phyloP scores from a whole-genome alignment of 495 filamentous ascomycete species.

The Terfezia boudieri region DNA sequence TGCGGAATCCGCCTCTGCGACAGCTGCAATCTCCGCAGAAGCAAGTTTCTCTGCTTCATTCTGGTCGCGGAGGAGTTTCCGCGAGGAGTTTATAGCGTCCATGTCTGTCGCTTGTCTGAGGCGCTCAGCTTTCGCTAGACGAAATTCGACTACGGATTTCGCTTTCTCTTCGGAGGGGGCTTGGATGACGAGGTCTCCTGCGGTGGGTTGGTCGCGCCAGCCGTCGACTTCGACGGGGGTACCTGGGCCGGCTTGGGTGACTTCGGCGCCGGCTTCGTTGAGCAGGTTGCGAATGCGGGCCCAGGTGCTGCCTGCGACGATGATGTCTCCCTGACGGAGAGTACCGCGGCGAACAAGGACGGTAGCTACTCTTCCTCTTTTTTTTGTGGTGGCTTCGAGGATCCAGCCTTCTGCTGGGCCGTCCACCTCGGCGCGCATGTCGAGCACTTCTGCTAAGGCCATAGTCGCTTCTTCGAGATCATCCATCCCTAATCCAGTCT shows the following conservation, averaged over 20 bases:
- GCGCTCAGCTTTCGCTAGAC: constrained; percentile 40
- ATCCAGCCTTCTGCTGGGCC: constrained; percentile 83
- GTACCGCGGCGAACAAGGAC: constrained; percentile 76
- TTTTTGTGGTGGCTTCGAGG: constrained; percentile 77
- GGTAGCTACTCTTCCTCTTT: constrained; percentile 67
- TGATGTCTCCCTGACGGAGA: constrained; percentile 51
- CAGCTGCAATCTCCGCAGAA: constrained; percentile 1
- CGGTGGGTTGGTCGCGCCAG: constrained; percentile 78
- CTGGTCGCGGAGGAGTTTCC: constrained; percentile 27
- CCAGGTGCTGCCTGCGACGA: constrained; percentile 76
- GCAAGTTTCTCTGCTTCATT: constrained; percentile 23
- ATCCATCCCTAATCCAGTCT: constrained; percentile 77
- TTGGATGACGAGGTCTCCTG: constrained; percentile 73
- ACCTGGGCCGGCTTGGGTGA: constrained; percentile 61
- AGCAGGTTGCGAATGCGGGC: constrained; percentile 57
- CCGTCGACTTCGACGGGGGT: constrained; percentile 81
- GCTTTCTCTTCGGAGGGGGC: constrained; percentile 56
- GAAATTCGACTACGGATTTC: constrained; percentile 56
- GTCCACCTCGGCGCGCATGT: constrained; percentile 57
- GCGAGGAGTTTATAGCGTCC: constrained; percentile 50
- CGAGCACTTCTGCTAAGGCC: constrained; percentile 65
- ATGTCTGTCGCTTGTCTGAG: constrained; percentile 36
- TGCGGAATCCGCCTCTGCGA: constrained; percentile 5
- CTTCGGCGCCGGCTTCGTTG: constrained; percentile 58
- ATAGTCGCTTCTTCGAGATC: constrained; percentile 80